Conservation (phyloP, 306 rosid species). For the Casuarina equisetifolia region DNA sequence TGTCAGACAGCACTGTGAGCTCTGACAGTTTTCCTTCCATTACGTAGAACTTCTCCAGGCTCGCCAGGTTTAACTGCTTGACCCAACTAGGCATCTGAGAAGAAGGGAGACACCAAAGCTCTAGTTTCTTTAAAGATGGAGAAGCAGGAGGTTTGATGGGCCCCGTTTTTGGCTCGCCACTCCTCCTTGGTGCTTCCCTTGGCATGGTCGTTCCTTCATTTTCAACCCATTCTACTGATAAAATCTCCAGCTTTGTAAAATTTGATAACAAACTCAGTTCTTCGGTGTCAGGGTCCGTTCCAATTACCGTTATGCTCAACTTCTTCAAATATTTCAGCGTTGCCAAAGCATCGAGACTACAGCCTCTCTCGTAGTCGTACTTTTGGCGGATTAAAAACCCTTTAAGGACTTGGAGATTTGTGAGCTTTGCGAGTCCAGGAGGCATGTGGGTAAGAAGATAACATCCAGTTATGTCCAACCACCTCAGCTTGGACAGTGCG, state of each 20-base stretch:
- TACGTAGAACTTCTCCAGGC: constrained; percentile 18
- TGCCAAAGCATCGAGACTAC: constrained; percentile 10
- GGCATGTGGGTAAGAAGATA: constrained; percentile 28
- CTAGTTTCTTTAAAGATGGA: constrained; percentile 12
- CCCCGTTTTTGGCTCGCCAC: background rate
- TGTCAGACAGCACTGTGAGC: accelerated
- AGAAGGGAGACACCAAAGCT: constrained; percentile 15
- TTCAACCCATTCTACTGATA: constrained; percentile 29
- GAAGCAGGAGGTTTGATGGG: background rate
- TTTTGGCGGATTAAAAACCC: constrained; percentile 20
- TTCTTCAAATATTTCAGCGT: background rate
- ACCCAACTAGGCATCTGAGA: constrained; percentile 4
- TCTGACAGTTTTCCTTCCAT: constrained; percentile 15
- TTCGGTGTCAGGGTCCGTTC: background rate
- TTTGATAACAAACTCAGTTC: background rate
- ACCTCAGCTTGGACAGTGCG: constrained; percentile 25
- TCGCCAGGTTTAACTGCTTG: background rate
- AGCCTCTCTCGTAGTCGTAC: background rate
- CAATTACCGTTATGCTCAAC: constrained; percentile 23
- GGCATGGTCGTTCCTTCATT: too few species aligned
- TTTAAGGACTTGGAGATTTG: constrained; percentile 23
- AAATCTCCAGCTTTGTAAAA: constrained; percentile 1
- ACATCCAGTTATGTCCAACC: constrained; percentile 27
- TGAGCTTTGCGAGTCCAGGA: constrained; percentile 13
- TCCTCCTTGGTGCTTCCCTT: too few species aligned